These are phyloP conservation scores for Flaveria floridana DNA, from an alignment of 140 eudicot genomes.

Conservation along the genomic window DNA sequence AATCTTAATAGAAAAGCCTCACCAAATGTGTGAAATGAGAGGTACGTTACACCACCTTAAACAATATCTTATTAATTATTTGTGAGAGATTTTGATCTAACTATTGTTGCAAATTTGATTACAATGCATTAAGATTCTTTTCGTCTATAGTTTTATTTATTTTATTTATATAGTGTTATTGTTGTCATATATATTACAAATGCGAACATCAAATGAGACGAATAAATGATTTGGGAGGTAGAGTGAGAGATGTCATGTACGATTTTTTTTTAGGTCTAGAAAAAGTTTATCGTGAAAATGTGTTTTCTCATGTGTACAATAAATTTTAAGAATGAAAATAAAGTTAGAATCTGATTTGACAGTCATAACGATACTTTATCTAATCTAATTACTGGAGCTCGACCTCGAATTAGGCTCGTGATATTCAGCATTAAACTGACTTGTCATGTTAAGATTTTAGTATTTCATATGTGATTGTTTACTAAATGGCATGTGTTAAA, in stretches of 20 bases:
- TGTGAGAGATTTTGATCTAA: not conserved
- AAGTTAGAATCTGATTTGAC: not conserved
- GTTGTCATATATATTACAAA: not conserved
- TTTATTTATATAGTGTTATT: not conserved
- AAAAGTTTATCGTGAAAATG: not conserved
- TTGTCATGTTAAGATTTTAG: not conserved
- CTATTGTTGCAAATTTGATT: not conserved
- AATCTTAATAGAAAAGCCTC: too few relatives aligned
- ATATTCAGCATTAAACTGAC: not conserved
- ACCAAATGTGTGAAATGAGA: too few relatives aligned
- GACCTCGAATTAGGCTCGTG: not conserved
- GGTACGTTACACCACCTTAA: too few relatives aligned
- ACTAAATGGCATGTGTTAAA: not conserved
- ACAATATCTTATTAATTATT: not conserved
- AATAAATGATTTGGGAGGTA: conserved; percentile 16
- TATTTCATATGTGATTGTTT: not conserved
- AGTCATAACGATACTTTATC: not conserved
- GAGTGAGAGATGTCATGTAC: not conserved
- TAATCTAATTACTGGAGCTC: not conserved
- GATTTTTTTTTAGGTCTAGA: not conserved
- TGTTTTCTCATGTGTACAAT: too few relatives aligned
- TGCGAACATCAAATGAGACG: not conserved
- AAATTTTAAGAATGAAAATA: too few relatives aligned
- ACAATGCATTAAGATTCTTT: not conserved
- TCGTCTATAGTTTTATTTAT: not conserved